These are phyloP conservation scores for Oryza nivara DNA, from an alignment of 176 grass and related monocot genomes.

Conservation along the genomic window DNA sequence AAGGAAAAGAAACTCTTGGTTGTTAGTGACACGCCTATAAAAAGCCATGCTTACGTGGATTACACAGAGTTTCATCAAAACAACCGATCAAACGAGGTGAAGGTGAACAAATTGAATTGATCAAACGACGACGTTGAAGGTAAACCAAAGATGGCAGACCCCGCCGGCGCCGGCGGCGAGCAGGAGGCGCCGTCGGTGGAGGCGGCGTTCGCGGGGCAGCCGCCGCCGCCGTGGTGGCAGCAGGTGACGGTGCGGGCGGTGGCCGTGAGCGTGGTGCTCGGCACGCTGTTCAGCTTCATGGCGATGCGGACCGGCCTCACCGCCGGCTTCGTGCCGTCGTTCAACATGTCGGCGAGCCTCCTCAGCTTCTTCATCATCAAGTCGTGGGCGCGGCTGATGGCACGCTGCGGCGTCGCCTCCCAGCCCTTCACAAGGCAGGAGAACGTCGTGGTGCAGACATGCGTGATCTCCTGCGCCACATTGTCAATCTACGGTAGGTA, in stretches of 20 bases:
- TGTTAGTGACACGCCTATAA: conserved; percentile 19
- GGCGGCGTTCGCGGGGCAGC: conserved; percentile 29
- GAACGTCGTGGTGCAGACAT: conserved; percentile 52
- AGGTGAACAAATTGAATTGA: not conserved
- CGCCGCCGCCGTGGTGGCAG: conserved; percentile 40
- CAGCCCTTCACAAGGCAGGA: conserved; percentile 48
- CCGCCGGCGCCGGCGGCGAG: not conserved
- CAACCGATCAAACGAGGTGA: no score
- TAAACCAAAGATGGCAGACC: conserved; percentile 19
- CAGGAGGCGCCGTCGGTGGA: conserved; percentile 46
- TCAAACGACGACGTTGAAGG: not conserved
- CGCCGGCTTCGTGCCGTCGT: conserved; percentile 43
- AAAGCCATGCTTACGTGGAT: conserved; percentile 28
- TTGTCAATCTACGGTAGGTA: conserved; percentile 41
- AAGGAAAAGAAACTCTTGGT: not conserved
- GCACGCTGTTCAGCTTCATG: conserved; percentile 53
- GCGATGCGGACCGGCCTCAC: conserved; percentile 57
- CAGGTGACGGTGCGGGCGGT: conserved; percentile 50
- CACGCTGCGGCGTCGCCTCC: conserved; percentile 34
- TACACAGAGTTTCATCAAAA: not conserved
- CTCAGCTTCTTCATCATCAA: conserved; percentile 48
- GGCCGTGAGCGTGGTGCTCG: conserved; percentile 37
- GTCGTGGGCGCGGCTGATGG: conserved; percentile 39
- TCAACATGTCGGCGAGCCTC: conserved; percentile 59
- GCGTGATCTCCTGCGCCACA: conserved; percentile 47